phyloP scores from a whole-genome alignment of 768 basidiomycete species.

The Trametes punicea region DNA sequence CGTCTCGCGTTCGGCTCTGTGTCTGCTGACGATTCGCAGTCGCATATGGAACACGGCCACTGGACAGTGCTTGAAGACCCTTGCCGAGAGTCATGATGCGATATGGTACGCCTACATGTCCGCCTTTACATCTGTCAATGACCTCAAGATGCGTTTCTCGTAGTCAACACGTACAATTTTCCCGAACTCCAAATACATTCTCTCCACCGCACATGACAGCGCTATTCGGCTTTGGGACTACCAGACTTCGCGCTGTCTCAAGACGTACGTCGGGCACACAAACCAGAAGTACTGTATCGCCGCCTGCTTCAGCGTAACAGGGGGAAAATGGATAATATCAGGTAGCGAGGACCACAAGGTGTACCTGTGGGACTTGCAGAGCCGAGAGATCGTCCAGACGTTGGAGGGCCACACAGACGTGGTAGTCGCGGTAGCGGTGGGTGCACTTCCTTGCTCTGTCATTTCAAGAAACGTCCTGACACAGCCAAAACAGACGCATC shows the following conservation, averaged over 20 bases:
- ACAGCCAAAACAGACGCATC: slow-evolving; percentile 65
- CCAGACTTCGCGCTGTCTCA: slow-evolving; percentile 84
- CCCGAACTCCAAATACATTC: slow-evolving; percentile 95
- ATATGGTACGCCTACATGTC: slow-evolving; percentile 62
- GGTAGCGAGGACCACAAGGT: slow-evolving; percentile 90
- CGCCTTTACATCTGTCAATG: background rate
- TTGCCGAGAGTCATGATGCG: slow-evolving; percentile 86
- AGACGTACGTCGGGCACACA: slow-evolving; percentile 80
- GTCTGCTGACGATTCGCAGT: slow-evolving; percentile 39
- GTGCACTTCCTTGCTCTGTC: background rate
- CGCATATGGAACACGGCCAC: slow-evolving; percentile 94
- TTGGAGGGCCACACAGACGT: slow-evolving; percentile 76
- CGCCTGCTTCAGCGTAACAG: slow-evolving; percentile 80
- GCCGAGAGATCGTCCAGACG: slow-evolving; percentile 77
- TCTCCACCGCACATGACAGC: slow-evolving; percentile 91
- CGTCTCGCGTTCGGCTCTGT: background rate
- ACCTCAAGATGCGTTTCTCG: background rate
- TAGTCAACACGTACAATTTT: slow-evolving; percentile 91
- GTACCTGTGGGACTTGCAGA: slow-evolving; percentile 90
- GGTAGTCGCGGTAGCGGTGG: slow-evolving; percentile 77
- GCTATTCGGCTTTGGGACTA: slow-evolving; percentile 95
- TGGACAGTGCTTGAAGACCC: slow-evolving; percentile 94
- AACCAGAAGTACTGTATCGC: slow-evolving; percentile 85
- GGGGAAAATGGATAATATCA: slow-evolving; percentile 85
- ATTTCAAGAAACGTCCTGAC: slow-evolving; percentile 1